phyloP scores from a whole-genome alignment of 1,284 basidiomycete genomes.

The Papiliotrema laurentii region DNA sequence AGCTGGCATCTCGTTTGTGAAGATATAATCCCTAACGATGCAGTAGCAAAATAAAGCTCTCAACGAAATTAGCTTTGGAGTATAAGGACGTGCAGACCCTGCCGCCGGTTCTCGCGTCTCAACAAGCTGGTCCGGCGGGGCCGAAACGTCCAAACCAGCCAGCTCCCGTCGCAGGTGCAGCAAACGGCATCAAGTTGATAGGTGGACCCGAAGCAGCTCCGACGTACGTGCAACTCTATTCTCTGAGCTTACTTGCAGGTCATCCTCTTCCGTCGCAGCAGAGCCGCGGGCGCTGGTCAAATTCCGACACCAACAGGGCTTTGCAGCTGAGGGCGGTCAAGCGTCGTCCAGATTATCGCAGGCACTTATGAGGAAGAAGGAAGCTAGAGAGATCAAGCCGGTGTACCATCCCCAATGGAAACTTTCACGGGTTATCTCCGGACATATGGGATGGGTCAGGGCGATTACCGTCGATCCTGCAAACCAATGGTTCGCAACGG shows the following conservation, averaged over 20 bases:
- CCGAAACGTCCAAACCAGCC: constrained; percentile 61
- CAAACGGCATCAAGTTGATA: constrained; percentile 24
- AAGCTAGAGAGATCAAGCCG: constrained; percentile 85
- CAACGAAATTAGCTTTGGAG: constrained; percentile 72
- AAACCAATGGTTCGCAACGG: constrained; percentile 98
- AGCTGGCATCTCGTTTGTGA: constrained; percentile 14
- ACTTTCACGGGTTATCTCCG: constrained; percentile 92
- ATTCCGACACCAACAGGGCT: constrained; percentile 49
- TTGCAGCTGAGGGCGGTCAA: constrained; percentile 46
- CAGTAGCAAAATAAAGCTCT: constrained; percentile 51
- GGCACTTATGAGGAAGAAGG: constrained; percentile 83
- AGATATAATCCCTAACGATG: not conserved
- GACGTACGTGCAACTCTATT: constrained; percentile 12
- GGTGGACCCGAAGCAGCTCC: constrained; percentile 21
- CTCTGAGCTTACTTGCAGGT: too few species aligned
- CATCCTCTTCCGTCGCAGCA: constrained; percentile 1
- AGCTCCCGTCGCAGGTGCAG: constrained; percentile 51
- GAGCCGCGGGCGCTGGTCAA: constrained; percentile 41
- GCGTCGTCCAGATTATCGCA: constrained; percentile 63
- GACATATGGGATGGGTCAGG: constrained; percentile 98
- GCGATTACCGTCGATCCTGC: constrained; percentile 93
- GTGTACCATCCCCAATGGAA: constrained; percentile 93
- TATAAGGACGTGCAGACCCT: constrained; percentile 82
- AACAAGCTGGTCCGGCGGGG: constrained; percentile 70
- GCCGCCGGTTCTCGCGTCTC: constrained; percentile 71